phyloP scores from a whole-genome alignment of 2,329 filamentous ascomycete genomes.

The Ophiostoma piceae region DNA sequence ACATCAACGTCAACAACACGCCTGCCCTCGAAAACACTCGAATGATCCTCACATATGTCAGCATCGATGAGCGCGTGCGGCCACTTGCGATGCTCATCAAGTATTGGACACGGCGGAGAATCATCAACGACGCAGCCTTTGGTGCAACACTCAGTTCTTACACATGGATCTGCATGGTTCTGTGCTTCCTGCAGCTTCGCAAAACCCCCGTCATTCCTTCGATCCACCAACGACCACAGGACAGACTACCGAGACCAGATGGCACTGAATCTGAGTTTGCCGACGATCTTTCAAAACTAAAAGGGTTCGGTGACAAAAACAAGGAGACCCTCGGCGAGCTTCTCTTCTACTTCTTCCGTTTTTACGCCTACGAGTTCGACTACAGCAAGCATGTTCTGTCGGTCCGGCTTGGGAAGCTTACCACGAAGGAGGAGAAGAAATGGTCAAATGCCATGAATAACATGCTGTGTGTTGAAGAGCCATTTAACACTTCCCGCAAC shows the following conservation, averaged over 20 bases:
- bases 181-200: conserved; percentile 89
- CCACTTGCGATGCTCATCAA: conserved; percentile 96
- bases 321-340: conserved; percentile 76
- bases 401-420: conserved; percentile 70
- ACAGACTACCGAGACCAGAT: conserved; percentile 56
- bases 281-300: conserved; percentile 72
- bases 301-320: conserved; percentile 71
- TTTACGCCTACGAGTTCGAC: conserved; percentile 89
- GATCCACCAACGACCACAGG: conserved; percentile 67
- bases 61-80: conserved; percentile 83
- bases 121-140: conserved; percentile 95
- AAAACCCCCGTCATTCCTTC: conserved; percentile 78
- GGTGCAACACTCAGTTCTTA: conserved; percentile 96
- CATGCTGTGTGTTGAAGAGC: conserved; percentile 89
- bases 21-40: conserved; percentile 91
- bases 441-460: conserved; percentile 80
- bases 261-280: conserved; percentile 73
- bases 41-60: conserved; percentile 96
- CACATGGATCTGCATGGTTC: conserved; percentile 98
- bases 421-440: conserved; percentile 78
- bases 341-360: conserved; percentile 92
- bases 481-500: conserved; percentile 85
- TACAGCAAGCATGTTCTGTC: conserved; percentile 82
- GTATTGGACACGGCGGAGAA: conserved; percentile 88
- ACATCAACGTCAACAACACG: conserved; percentile 99